These are phyloP conservation scores for Sechiopsis laciniata DNA, from an alignment of 306 rosid genomes.

Conservation along the genomic window DNA sequence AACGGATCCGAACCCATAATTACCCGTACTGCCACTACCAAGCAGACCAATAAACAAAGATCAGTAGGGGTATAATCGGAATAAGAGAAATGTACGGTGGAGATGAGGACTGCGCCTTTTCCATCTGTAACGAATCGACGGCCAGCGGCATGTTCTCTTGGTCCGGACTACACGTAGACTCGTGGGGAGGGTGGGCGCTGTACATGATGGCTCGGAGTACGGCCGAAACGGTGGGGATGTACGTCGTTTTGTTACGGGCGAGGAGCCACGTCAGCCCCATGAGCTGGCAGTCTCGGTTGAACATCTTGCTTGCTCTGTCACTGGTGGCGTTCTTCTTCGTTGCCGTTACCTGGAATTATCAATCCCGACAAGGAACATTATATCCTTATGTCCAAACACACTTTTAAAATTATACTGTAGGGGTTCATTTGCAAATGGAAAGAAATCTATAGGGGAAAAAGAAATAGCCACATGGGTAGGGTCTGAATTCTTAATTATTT, in stretches of 20 bases:
- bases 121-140: slow-evolving; percentile 85
- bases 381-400: slow-evolving; percentile 12
- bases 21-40: slow-evolving; percentile 19
- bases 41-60: slow-evolving; percentile 26
- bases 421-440: not conserved
- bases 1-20: slow-evolving; percentile 17
- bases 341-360: slow-evolving; percentile 42
- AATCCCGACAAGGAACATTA: not conserved
- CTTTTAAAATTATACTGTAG: not conserved
- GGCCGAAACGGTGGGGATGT: slow-evolving; percentile 95
- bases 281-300: slow-evolving; percentile 81
- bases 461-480: slow-evolving; percentile 18
- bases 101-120: slow-evolving; percentile 34
- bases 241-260: slow-evolving; percentile 78
- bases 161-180: slow-evolving; percentile 85
- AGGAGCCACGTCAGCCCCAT: slow-evolving; percentile 97
- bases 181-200: slow-evolving; percentile 72
- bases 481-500: not conserved
- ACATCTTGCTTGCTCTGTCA: slow-evolving; percentile 76
- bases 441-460: too few species aligned
- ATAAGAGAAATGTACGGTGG: slow-evolving; percentile 23
- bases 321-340: slow-evolving; percentile 27
- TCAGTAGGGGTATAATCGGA: slow-evolving; percentile 44
- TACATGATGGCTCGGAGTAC: slow-evolving; percentile 89
- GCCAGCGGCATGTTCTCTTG: slow-evolving; percentile 99